Evolutionary conservation across 2,329 filamentous ascomycete genomes (phyloP), one percentile per base, ranked within the genome.

Genomic region (Colletotrichum incanum): DNA sequence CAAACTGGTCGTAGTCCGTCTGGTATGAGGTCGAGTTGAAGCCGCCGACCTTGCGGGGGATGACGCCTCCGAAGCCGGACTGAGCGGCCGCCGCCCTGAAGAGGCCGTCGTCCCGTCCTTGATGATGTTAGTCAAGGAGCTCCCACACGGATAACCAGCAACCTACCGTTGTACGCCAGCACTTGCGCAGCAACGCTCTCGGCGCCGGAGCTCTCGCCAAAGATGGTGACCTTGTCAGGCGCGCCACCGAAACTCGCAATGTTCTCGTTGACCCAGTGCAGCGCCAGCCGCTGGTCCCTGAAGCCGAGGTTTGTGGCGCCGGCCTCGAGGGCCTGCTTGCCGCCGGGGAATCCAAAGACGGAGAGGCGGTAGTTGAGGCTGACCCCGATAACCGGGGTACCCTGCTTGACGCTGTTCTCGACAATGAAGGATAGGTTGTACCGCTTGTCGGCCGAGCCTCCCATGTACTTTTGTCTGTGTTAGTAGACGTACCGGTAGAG

Each of bases 351-450:
- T 1, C 87, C 84, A 74, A 84, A 86, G 2, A 83, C 83, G 14
- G 81, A 82, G 9, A 87, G 78, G 20, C 87, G 81, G 73, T 88
- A 88, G 73, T 88, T 87, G 54, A 89, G 74, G 12, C 82, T 83
- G 3, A 88, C 84, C 0, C 80, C 85, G 37, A 88, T 85, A 63
- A 89, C 80, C 0, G 85, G 86, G 45, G 84, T 85, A 52, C 82
- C 82, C 23, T 86, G 82, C 18, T 81, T 74, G 18, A 84, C 81
- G 1, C 84, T 83, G 49, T 85, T 83, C 18, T 84, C 76, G 2
- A 92, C 87, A 41, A 92, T 87, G 68, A 87, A 89, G 12, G 88
- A 89, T 45, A 91, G 82, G 74, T 92, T 92, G 77, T 92, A 92
- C 37, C 89, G 83, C 41, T 82, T 78, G 66, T 89, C 85, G 72